These are phyloP conservation scores for Lactarius indigo DNA, from an alignment of 768 basidiomycete genomes.

Conservation along the genomic window DNA sequence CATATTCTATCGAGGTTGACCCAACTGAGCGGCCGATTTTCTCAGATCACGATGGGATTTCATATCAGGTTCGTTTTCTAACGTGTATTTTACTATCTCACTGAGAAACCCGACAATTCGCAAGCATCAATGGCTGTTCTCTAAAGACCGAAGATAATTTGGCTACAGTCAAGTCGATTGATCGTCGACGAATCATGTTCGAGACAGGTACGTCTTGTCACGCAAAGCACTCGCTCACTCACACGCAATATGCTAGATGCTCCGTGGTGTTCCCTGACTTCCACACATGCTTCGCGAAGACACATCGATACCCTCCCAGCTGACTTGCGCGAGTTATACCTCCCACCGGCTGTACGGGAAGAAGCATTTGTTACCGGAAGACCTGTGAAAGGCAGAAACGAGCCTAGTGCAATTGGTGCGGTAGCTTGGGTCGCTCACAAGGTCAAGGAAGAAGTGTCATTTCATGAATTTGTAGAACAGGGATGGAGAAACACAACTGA, in stretches of 20 bases:
- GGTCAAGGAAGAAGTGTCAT: slow-evolving; percentile 42
- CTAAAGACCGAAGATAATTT: slow-evolving; percentile 71
- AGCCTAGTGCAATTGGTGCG: slow-evolving; percentile 60
- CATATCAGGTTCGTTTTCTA: slow-evolving; percentile 46
- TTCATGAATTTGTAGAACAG: slow-evolving; percentile 53
- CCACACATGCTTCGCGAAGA: slow-evolving; percentile 57
- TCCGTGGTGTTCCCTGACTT: slow-evolving; percentile 70
- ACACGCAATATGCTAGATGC: slow-evolving; percentile 44
- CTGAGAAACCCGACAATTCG: slow-evolving; percentile 1
- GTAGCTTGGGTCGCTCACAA: slow-evolving; percentile 69
- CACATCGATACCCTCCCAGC: slow-evolving; percentile 48
- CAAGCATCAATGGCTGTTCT: slow-evolving; percentile 70
- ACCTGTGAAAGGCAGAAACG: slow-evolving; percentile 74
- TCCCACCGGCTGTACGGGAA: slow-evolving; percentile 49
- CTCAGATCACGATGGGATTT: slow-evolving; percentile 69
- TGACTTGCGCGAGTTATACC: slow-evolving; percentile 45
- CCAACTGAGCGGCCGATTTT: neutral
- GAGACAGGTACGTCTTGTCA: slow-evolving; percentile 57
- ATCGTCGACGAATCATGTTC: slow-evolving; percentile 56
- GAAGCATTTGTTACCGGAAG: slow-evolving; percentile 57
- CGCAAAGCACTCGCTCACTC: neutral
- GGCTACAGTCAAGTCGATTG: slow-evolving; percentile 50
- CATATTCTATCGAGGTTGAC: neutral
- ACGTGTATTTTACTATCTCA: neutral
- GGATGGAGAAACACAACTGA: slow-evolving; percentile 62